A percentile compares a stretch with the other conserved stretches of the same genome.
Conservation (phyloP, 1,284 basidiomycete genomes). For the Inonotus hispidus region DNA sequence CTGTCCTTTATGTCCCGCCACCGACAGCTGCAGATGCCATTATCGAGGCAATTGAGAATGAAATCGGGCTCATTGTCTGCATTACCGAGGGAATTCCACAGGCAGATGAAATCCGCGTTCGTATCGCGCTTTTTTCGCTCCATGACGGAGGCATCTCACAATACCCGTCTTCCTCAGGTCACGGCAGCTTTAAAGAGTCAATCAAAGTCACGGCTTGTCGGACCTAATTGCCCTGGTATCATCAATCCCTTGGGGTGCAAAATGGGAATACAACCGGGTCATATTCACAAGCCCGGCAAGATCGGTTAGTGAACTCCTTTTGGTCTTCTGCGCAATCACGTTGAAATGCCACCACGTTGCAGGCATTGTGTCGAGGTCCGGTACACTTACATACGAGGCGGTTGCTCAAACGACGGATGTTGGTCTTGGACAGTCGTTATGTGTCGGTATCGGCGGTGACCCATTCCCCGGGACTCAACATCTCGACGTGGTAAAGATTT, state of each 20-base stretch:
- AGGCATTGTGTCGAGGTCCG: conserved; percentile 97
- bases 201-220: conserved; percentile 91
- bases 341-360: conserved; percentile 16
- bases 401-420: conserved; percentile 93
- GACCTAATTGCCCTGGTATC: conserved; percentile 97
- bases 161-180: conserved; percentile 45
- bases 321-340: conserved; percentile 7
- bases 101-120: conserved; percentile 85
- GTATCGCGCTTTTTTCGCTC: conserved; percentile 23
- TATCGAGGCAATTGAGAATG: conserved; percentile 95
- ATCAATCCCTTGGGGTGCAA: conserved; percentile 98
- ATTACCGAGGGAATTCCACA: conserved; percentile 98
- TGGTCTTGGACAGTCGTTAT: conserved; percentile 95
- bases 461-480: conserved; percentile 98
- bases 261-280: conserved; percentile 99
- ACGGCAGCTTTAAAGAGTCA: conserved; percentile 93
- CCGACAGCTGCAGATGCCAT: conserved; percentile 92
- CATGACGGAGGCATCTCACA: conserved; percentile 9
- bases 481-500: conserved; percentile 93
- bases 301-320: conserved; percentile 55
- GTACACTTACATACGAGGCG: conserved; percentile 91
- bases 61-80: conserved; percentile 94
- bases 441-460: conserved; percentile 98
- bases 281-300: conserved; percentile 93
- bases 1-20: conserved; percentile 94